Evolutionary conservation across 2,329 filamentous ascomycete species (phyloP).

Genomic region (Alternaria arborescens): DNA sequence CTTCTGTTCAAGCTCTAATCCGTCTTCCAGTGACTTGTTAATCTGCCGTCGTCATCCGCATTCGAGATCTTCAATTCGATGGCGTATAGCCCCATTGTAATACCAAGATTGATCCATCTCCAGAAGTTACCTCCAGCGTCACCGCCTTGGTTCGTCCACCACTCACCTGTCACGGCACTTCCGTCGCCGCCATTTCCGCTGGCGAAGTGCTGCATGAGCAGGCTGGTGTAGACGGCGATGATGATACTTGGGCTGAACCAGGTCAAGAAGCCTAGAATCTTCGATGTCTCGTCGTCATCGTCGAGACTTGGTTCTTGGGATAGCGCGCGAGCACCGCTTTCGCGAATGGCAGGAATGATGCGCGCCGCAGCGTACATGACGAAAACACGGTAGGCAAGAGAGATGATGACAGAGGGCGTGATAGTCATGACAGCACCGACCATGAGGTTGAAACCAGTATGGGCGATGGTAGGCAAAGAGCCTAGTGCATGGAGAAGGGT

Average conservation of each 20-base stretch:
- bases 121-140: constrained; percentile 85
- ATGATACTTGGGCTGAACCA: constrained; percentile 96
- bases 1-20: constrained; percentile 63
- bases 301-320: constrained; percentile 87
- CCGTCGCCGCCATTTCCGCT: constrained; percentile 62
- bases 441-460: constrained; percentile 84
- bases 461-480: constrained; percentile 81
- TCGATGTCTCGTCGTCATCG: constrained; percentile 82
- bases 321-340: constrained; percentile 82
- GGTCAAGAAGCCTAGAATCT: constrained; percentile 81
- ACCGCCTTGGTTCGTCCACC: constrained; percentile 87
- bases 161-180: constrained; percentile 62
- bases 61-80: constrained; percentile 88
- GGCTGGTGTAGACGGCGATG: constrained; percentile 94
- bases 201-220: constrained; percentile 95
- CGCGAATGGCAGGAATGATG: constrained; percentile 92
- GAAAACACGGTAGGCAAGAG: constrained; percentile 88
- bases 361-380: constrained; percentile 95
- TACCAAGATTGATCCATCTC: constrained; percentile 91
- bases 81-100: constrained; percentile 89
- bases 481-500: constrained; percentile 86
- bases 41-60: constrained; percentile 76
- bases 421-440: constrained; percentile 94
- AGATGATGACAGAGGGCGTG: constrained; percentile 94
- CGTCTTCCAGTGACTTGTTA: constrained; percentile 89